Evolutionary conservation across 495 filamentous ascomycete genomes (phyloP).

Genomic region (Annulohypoxylon moriforme): DNA sequence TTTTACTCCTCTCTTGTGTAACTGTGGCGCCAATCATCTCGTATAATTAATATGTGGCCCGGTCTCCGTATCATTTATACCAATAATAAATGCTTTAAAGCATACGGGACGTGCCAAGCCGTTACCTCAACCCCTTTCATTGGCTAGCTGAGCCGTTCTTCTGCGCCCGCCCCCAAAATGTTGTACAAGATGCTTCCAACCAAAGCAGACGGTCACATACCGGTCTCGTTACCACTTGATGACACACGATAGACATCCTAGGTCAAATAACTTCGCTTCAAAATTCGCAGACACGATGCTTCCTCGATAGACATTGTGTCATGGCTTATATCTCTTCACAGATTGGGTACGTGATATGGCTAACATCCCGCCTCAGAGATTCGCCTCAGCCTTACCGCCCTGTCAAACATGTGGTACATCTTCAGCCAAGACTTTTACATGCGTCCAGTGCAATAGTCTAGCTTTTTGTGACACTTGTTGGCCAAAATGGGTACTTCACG

Average conservation of each 20-base stretch:
- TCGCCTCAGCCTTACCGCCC: too few relatives aligned
- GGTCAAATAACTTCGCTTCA: neutral
- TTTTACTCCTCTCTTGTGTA: neutral
- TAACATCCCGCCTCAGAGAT: neutral
- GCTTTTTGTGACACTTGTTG: slow-evolving; percentile 5
- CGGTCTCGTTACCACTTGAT: too few relatives aligned
- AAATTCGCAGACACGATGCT: neutral
- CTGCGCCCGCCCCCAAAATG: neutral
- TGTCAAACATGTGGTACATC: neutral
- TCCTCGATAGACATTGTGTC: neutral
- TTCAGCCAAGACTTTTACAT: neutral
- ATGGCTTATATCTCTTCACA: too few relatives aligned
- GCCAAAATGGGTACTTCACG: slow-evolving; percentile 3
- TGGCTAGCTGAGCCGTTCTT: neutral
- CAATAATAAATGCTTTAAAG: neutral
- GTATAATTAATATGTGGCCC: neutral
- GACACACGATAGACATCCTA: too few relatives aligned
- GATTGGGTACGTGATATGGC: neutral
- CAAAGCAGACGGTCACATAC: too few relatives aligned
- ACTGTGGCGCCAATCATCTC: neutral
- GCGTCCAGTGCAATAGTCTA: slow-evolving; percentile 10
- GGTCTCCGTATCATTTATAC: neutral
- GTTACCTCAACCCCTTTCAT: neutral
- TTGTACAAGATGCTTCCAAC: neutral
- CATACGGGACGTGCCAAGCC: neutral